Evolutionary conservation across 345 rosid species (phyloP), one percentile per base, ranked within the genome.

Genomic region (Brassica incana): DNA sequence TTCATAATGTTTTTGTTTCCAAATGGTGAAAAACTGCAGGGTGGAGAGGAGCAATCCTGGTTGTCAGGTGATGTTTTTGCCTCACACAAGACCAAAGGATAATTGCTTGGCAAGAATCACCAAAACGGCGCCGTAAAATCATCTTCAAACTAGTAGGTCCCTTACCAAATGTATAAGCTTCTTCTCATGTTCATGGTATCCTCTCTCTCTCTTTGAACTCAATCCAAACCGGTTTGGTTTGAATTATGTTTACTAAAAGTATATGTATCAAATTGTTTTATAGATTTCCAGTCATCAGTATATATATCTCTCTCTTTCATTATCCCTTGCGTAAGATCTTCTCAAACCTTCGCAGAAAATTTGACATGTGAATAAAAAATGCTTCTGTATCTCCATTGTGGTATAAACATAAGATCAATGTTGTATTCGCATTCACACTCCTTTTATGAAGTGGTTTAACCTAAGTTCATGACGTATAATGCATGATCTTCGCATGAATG

Each of bases 41-140:
- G 69, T 82, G 79, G 77, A 82, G 50, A 36, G 82, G 76, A 69
- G 67, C 66, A 82, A 78, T 65, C 79, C 84, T 0, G 11, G 30
- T 8, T 68, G 82, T 69, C 72, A 76, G 4, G 72, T 73, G 61
- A 78, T 77, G 84, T 82, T 68, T 65, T 73, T 82, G 69, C 84
- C 82, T 18, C 84, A 82, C 72, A 61, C 74, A 1, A 38, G 84
- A 45, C 84, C 84, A 7, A 78, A 73, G 69, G 84, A 78, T 74
- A 82, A 82, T 8, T 82, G 84, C 73, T 69, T 73, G 72, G 84
- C 84, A 40, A 82, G 65, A 73, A 78, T 82, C 69, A 82, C 77
- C 59, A 82, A 64, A 78, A 72, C 71, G 66, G 68, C 48, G 59
- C 10, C 38, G 29, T 76, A 45, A 52, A 59, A 58, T 43, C 73